These are phyloP conservation scores for Sphenostylis stenocarpa DNA, from an alignment of 306 rosid species.

Conservation along the genomic window DNA sequence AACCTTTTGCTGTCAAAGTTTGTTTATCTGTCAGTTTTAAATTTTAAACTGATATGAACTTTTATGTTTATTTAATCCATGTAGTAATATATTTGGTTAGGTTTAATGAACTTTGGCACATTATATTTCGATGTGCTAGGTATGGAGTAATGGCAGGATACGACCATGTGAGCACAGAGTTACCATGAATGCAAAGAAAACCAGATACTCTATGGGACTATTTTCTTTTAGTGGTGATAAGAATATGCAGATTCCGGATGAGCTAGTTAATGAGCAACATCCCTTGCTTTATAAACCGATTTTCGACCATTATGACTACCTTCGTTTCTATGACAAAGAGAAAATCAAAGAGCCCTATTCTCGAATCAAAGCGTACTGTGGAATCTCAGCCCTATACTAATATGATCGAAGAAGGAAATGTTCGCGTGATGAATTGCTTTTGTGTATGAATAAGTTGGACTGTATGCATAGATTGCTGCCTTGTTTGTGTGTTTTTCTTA, in stretches of 20 bases:
- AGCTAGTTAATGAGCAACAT: constrained; percentile 34
- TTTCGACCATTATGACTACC: constrained; percentile 37
- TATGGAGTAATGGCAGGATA: constrained; percentile 48
- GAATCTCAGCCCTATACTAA: constrained; percentile 4
- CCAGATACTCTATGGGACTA: constrained; percentile 41
- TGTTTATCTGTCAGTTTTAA: no score
- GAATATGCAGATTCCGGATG: constrained; percentile 27
- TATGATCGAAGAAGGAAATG: neutral
- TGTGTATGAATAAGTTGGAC: neutral
- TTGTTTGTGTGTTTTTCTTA: neutral
- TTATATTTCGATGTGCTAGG: constrained; percentile 8
- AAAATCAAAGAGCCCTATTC: constrained; percentile 12
- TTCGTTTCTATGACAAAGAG: constrained; percentile 29
- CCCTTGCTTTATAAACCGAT: constrained; percentile 40
- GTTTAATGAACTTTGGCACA: neutral
- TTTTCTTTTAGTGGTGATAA: constrained; percentile 27
- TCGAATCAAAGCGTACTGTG: constrained; percentile 37
- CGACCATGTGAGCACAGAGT: constrained; percentile 42
- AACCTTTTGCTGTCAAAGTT: no score
- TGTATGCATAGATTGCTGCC: neutral
- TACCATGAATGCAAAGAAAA: constrained; percentile 32
- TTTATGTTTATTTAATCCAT: no score
- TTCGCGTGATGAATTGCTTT: neutral
- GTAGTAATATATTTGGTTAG: no score
- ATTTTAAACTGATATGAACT: no score